Percentiles rank a stretch among this genome's conserved stretches.
phyloP scores from a whole-genome alignment of 352 stramenopile species.

The Pythium folliculosum region DNA sequence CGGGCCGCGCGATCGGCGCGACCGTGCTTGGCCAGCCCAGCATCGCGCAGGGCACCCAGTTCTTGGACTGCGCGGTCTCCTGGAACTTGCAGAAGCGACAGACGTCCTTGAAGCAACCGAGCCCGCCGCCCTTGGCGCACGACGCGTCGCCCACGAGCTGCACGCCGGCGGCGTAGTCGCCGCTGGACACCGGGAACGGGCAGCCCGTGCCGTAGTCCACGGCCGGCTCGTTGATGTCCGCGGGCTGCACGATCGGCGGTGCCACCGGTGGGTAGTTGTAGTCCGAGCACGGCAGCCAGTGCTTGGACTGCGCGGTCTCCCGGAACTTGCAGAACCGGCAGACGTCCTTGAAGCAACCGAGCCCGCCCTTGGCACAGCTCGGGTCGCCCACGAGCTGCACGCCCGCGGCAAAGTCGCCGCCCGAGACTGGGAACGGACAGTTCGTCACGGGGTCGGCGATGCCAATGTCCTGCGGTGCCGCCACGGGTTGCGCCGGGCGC shows the following conservation, averaged over 20 bases:
- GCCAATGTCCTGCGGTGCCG: neutral
- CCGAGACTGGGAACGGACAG: slow-evolving; percentile 16
- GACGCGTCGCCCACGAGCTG: slow-evolving; percentile 31
- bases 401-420: slow-evolving; percentile 1
- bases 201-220: slow-evolving; percentile 10
- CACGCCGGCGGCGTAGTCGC: slow-evolving; percentile 21
- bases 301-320: slow-evolving; percentile 9
- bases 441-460: slow-evolving; percentile 2
- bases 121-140: slow-evolving; percentile 22
- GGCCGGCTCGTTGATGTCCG: slow-evolving; percentile 6
- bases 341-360: slow-evolving; percentile 13
- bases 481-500: neutral
- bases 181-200: slow-evolving; percentile 5
- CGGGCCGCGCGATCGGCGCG: neutral
- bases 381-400: slow-evolving; percentile 9
- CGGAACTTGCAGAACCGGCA: slow-evolving; percentile 15
- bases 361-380: slow-evolving; percentile 2
- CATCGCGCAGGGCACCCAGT: slow-evolving; percentile 13
- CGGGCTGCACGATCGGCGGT: neutral
- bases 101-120: slow-evolving; percentile 29
- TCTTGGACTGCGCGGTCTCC: slow-evolving; percentile 20
- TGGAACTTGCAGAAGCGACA: slow-evolving; percentile 41
- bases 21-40: slow-evolving; percentile 10
- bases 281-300: slow-evolving; percentile 5
- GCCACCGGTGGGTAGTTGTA: slow-evolving; percentile 2